Evolutionary conservation across 768 basidiomycete species (phyloP), one percentile per base, ranked within the genome.

Genomic region (Mycena rebaudengoi): DNA sequence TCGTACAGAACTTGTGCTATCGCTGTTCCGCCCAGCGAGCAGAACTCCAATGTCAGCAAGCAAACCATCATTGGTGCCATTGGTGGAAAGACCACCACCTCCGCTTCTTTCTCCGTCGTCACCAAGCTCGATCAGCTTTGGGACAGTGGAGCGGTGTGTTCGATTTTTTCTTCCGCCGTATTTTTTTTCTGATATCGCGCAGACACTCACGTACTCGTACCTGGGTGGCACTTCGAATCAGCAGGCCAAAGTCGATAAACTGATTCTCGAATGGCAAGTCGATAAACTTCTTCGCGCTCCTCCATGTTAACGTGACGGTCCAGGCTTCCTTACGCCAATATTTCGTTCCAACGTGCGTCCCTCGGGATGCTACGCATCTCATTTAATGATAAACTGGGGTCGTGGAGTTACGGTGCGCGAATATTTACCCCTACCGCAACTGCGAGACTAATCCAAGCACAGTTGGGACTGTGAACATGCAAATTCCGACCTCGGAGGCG

Each of bases 151-250:
- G 33, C 55, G 12, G 55, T 56, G 20, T 14, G 43, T 18, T 13
- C 18, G 20, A 16, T 11, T 45, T n/a, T n/a, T n/a, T n/a, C n/a
- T n/a, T n/a, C n/a, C n/a, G n/a, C 13, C 25, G 12, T 39, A 37
- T 14, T 32, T 4, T 20, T 2, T 20, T 18, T 4, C 29, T 56
- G 7, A 25, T 3, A 8, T 12, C 32, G 4, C 46, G 5, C 30
- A 62, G 60, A 32, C 51, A 1, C 33, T 62, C 7, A 62, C 60
- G 1, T 62, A 62, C 51, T 66, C 64, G 1, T 71, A 54, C 62
- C 45, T 62, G 25, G 62, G 54, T 11, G 67, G 70, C 21, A 71
- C 67, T 11, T 25, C 41, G 39, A 58, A 64, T 26, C 70, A 69
- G 32, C 46, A 69, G 18, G n/a, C 13, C 5, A 65, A 62, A n/a